Percentiles rank a stretch among this genome's conserved stretches.
Evolutionary conservation across 2,329 filamentous ascomycete genomes (phyloP).

Genomic region (Blumeriella jaapii): DNA sequence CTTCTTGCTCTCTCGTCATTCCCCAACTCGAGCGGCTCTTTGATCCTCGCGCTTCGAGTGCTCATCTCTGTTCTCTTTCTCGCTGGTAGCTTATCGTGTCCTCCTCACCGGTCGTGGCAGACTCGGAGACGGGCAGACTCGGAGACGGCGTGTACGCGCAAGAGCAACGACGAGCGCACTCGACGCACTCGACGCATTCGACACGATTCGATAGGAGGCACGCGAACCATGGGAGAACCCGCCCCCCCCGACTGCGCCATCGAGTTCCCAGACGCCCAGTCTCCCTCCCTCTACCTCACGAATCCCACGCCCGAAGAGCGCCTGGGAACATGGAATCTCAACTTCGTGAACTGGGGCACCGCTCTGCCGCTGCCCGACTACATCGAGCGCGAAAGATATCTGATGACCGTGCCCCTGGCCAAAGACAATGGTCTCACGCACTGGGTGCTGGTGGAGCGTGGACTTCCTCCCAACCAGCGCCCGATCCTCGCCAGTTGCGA

Average conservation of each 20-base stretch:
- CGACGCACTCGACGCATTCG: too few relatives aligned
- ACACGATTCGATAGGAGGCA: too few relatives aligned
- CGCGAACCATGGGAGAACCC: conserved; percentile 14
- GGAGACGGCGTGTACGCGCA: too few relatives aligned
- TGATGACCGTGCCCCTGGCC: conserved; percentile 46
- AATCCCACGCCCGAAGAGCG: conserved; percentile 47
- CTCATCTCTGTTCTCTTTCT: too few relatives aligned
- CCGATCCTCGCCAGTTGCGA: conserved; percentile 54
- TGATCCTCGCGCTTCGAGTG: too few relatives aligned
- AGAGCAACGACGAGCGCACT: too few relatives aligned
- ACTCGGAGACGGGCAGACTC: too few relatives aligned
- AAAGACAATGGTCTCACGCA: conserved; percentile 42
- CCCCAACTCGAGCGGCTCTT: too few relatives aligned
- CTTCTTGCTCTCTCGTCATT: too few relatives aligned
- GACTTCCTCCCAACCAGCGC: conserved; percentile 31
- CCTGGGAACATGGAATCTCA: conserved; percentile 41
- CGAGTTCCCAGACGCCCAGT: conserved; percentile 19
- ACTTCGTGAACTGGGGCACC: conserved; percentile 46
- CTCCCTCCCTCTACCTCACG: conserved; percentile 35
- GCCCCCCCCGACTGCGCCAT: conserved; percentile 6
- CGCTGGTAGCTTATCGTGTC: too few relatives aligned
- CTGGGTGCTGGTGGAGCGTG: conserved; percentile 50
- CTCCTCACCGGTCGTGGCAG: too few relatives aligned
- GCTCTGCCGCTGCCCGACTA: conserved; percentile 44
- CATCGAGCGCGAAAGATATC: conserved; percentile 45